Conservation (phyloP, 208 protist species). For the Borovskyia barvae region DNA sequence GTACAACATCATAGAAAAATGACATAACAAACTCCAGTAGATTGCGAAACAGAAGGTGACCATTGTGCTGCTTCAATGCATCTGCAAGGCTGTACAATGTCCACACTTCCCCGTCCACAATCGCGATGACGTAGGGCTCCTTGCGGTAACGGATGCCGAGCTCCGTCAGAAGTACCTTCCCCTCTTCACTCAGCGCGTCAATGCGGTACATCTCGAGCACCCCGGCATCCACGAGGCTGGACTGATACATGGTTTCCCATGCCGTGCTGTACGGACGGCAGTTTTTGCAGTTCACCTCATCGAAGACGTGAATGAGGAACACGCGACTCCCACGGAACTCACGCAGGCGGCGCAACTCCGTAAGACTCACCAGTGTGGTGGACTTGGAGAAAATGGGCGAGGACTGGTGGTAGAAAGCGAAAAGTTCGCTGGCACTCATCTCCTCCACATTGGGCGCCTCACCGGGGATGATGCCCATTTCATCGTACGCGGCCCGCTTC, state of each 20-base stretch:
- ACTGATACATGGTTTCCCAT: conserved; percentile 76
- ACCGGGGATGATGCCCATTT: conserved; percentile 61
- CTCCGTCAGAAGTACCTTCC: conserved; percentile 30
- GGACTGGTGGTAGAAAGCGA: conserved; percentile 67
- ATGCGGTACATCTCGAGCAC: conserved; percentile 83
- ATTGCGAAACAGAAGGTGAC: conserved; percentile 27
- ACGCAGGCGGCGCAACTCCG: conserved; percentile 43
- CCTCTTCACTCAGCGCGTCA: conserved; percentile 59
- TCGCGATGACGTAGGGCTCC: conserved; percentile 37
- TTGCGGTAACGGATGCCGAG: conserved; percentile 34
- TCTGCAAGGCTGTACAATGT: conserved; percentile 39
- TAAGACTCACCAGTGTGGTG: conserved; percentile 39
- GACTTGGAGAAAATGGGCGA: conserved; percentile 81
- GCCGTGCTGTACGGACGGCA: conserved; percentile 56
- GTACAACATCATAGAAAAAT: conserved; percentile 65
- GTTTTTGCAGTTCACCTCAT: conserved; percentile 44
- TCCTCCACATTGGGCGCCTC: conserved; percentile 47
- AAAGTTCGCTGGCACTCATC: conserved; percentile 59
- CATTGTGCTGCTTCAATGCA: conserved; percentile 31
- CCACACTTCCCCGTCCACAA: conserved; percentile 75
- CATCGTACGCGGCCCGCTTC: conserved; percentile 71
- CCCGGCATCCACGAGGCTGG: conserved; percentile 47
- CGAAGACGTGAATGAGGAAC: conserved; percentile 77
- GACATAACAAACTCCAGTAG: conserved; percentile 73
- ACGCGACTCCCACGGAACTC: conserved; percentile 65